Evolutionary conservation across 306 rosid genomes (phyloP), one percentile per base, ranked within the genome.

Genomic region (Citrullus amarus): DNA sequence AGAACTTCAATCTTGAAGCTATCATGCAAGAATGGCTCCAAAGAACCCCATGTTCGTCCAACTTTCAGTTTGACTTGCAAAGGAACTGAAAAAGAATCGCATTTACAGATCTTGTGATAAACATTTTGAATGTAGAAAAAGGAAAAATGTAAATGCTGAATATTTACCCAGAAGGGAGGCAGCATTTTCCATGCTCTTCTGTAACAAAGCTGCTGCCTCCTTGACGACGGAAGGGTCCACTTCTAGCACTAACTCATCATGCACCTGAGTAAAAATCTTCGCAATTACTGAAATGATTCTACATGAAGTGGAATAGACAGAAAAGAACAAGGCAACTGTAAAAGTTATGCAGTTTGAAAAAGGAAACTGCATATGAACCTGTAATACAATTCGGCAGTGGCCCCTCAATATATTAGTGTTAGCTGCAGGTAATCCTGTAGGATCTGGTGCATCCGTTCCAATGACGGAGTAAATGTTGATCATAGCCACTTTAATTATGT

Each of bases 11-110:
- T 82, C 79, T 84, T 46, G 78, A 32, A 76, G 80, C 88, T 66
- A 63, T 88, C 89, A 9, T 80, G 82, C 61, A 80, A 66, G 79
- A 86, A 89, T 61, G 93, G 90, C 83, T 89, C 96, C 88, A 95
- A 80, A 61, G 99, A 88, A 81, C 99, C 99, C 99, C 98, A 95
- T 41, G 96, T 85, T 90, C 87, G 89, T 81, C 99, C 97, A 77
- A 91, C 87, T 86, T 91, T 87, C 78, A 95, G 81, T 85, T 95
- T 92, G 80, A 90, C 97, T 50, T 74, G 88, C 88, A 95, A 85
- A 74, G 99, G 97, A 87, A 92, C 97, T 95, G 93, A 82, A 51
- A 25, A 72, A 80, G 80, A 65, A 58, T 60, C 16, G 7, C 7
- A 46, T 22, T 20, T 28, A 71, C 12, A 48, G 60, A 30, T 48